Percentiles rank a stretch among this genome's conserved stretches.
Conservation (phyloP, 106 monocot genomes). For the Agapanthus africanus region DNA sequence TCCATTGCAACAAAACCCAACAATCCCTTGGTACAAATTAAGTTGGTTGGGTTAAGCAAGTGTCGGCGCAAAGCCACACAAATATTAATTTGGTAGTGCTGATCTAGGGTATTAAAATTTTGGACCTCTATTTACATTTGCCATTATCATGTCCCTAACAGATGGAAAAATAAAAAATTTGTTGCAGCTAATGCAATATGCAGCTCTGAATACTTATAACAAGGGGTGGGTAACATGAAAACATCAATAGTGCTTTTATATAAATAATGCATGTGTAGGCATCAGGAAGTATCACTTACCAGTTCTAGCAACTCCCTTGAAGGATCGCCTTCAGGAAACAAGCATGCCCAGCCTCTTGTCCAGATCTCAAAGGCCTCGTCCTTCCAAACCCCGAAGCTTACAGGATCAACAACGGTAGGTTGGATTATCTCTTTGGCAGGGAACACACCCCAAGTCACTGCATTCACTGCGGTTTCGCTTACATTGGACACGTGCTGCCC, state of each 20-base stretch:
- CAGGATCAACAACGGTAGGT: conserved; percentile 81
- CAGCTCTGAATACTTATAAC: too few species aligned
- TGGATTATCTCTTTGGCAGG: conserved; percentile 93
- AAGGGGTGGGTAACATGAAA: too few species aligned
- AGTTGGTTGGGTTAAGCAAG: neutral
- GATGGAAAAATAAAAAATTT: neutral
- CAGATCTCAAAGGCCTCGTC: conserved; percentile 93
- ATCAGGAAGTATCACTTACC: conserved; percentile 22
- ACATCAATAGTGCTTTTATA: too few species aligned
- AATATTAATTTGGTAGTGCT: too few species aligned
- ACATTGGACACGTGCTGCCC: conserved; percentile 59
- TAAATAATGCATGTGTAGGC: too few species aligned
- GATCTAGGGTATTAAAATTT: too few species aligned
- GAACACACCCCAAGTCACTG: conserved; percentile 97
- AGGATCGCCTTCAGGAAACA: conserved; percentile 74
- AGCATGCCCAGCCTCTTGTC: conserved; percentile 61
- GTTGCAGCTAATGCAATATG: too few species aligned
- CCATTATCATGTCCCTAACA: too few species aligned
- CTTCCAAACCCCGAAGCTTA: conserved; percentile 91
- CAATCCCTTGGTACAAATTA: too few species aligned
- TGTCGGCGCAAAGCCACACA: neutral
- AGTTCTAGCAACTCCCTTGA: conserved; percentile 59
- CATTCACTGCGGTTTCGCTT: conserved; percentile 60
- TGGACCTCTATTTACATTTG: too few species aligned
- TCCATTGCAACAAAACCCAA: too few species aligned